phyloP scores from a whole-genome alignment of 1,139 yeast genomes.

The Suhomyces panamericanus region DNA sequence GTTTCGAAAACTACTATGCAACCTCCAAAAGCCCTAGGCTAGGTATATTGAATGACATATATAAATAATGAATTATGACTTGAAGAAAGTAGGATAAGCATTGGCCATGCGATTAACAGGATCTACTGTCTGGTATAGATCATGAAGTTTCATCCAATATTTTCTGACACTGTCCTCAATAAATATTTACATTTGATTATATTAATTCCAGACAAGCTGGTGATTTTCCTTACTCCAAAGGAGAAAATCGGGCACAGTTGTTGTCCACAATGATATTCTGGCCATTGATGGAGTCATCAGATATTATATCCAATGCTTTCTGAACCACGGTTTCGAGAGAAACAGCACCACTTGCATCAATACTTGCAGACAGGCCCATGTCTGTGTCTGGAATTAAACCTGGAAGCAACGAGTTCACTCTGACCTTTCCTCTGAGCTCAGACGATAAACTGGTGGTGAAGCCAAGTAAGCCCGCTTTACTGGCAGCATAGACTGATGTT shows the following conservation, averaged over 20 bases:
- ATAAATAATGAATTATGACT: constrained; percentile 2
- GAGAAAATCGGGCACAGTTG: not conserved
- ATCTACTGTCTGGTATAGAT: no score
- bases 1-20: constrained; percentile 17
- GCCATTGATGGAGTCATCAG: constrained; percentile 19
- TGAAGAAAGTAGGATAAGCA: not conserved
- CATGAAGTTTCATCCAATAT: no score
- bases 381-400: constrained; percentile 74
- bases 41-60: constrained; percentile 1
- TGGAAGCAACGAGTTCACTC: constrained; percentile 71
- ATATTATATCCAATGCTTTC: constrained; percentile 31
- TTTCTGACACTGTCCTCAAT: no score
- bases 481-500: constrained; percentile 73
- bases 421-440: constrained; percentile 55
- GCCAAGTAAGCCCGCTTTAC: constrained; percentile 75
- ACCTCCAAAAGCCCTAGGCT: not conserved
- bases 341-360: constrained; percentile 16
- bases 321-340: constrained; percentile 28
- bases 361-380: constrained; percentile 51
- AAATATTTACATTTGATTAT: no score
- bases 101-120: no score
- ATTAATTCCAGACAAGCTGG: no score
- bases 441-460: constrained; percentile 63
- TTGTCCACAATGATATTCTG: not conserved
- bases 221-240: not conserved